phyloP scores from a whole-genome alignment of 805 yeast species.

The Clavispora fructus region DNA sequence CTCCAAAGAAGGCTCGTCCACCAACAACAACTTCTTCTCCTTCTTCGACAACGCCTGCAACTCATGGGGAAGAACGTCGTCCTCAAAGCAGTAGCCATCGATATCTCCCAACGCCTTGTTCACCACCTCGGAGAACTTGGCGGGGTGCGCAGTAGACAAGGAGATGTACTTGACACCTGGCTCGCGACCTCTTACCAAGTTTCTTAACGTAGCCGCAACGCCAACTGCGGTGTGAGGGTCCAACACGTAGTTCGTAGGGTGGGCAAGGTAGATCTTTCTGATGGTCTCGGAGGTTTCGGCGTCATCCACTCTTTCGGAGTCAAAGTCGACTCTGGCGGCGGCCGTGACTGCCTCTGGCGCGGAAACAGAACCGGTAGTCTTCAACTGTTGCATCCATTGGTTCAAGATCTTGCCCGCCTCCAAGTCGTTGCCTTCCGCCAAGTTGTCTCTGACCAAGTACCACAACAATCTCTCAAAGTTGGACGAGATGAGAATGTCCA shows the following conservation, averaged over 20 bases:
- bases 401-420: constrained; percentile 72
- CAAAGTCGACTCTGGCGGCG: constrained; percentile 66
- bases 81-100: constrained; percentile 77
- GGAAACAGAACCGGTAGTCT: constrained; percentile 66
- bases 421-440: constrained; percentile 44
- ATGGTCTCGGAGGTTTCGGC: constrained; percentile 77
- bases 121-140: constrained; percentile 96
- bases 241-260: constrained; percentile 65
- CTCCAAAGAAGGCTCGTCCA: constrained; percentile 69
- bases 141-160: constrained; percentile 97
- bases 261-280: constrained; percentile 56
- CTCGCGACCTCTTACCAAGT: constrained; percentile 47
- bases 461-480: constrained; percentile 95
- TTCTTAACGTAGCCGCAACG: constrained; percentile 67
- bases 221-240: constrained; percentile 99
- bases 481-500: constrained; percentile 94
- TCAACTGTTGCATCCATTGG: constrained; percentile 75
- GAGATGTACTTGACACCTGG: constrained; percentile 54
- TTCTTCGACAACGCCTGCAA: constrained; percentile 64
- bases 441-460: constrained; percentile 79
- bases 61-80: constrained; percentile 85
- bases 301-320: constrained; percentile 75
- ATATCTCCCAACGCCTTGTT: constrained; percentile 64
- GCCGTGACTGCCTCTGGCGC: constrained; percentile 62
- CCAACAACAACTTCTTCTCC: constrained; percentile 67